These are phyloP conservation scores for Blastocystis sp. DNA, from an alignment of 352 stramenopile genomes.

Conservation along the genomic window DNA sequence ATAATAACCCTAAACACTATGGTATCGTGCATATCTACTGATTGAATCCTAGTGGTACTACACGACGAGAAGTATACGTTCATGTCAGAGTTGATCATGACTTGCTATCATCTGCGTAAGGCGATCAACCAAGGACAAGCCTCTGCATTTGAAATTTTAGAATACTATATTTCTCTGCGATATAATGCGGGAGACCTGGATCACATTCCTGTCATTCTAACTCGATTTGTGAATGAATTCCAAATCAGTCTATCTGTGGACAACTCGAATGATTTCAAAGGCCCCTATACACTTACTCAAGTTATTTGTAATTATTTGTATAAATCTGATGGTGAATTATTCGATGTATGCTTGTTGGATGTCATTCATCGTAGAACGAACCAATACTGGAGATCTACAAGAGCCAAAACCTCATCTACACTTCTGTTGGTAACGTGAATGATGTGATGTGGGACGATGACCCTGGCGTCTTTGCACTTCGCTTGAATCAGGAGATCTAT, in stretches of 20 bases:
- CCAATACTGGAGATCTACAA: conserved; percentile 44
- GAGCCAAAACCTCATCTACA: neutral
- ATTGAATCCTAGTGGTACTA: neutral
- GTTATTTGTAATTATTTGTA: conserved; percentile 42
- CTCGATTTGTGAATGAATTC: conserved; percentile 28
- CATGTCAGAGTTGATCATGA: conserved; percentile 40
- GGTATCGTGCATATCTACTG: neutral
- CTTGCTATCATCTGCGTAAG: conserved; percentile 35
- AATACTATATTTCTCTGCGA: conserved; percentile 20
- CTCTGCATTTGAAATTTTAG: neutral
- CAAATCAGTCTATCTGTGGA: conserved; percentile 11
- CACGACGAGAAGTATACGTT: conserved; percentile 30
- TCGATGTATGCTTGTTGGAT: neutral
- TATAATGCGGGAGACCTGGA: conserved; percentile 6
- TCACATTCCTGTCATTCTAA: neutral
- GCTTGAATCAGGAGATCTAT: neutral
- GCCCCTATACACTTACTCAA: conserved; percentile 29
- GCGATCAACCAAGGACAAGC: neutral
- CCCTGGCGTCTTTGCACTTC: neutral
- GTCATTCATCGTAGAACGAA: neutral
- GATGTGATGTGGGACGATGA: conserved; percentile 45
- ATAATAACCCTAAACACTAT: conserved; percentile 51
- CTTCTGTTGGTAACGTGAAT: neutral
- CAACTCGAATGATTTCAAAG: neutral
- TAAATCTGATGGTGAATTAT: neutral